phyloP scores from a whole-genome alignment of 139 green algal species.

The Chlorella sp. region DNA sequence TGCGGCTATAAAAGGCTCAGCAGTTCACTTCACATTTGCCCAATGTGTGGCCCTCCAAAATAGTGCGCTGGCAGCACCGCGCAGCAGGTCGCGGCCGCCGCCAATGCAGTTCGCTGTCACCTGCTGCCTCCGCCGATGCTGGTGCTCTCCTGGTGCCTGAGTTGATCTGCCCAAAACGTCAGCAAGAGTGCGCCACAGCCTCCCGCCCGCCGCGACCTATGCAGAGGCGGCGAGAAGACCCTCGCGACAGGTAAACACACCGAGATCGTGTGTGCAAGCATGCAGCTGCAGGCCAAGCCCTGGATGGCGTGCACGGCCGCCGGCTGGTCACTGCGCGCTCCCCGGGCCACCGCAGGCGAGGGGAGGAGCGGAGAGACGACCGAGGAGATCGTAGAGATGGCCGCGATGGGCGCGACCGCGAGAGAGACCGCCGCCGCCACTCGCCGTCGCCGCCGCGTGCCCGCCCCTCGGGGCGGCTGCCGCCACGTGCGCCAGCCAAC shows the following conservation, averaged over 20 bases:
- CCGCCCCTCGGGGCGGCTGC: slow-evolving; percentile 9
- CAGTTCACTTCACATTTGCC: no score
- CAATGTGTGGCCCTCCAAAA: no score
- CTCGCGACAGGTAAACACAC: neutral
- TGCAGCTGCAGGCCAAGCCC: neutral
- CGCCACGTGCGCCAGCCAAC: slow-evolving; percentile 21
- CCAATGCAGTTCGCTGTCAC: no score
- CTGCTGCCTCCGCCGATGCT: no score
- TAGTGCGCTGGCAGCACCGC: no score
- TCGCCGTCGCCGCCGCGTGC: neutral
- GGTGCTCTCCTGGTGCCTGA: no score
- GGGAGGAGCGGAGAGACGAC: neutral
- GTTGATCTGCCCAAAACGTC: no score
- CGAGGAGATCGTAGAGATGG: neutral
- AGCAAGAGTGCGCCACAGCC: neutral
- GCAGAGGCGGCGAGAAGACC: neutral
- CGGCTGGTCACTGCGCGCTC: neutral
- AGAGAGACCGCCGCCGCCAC: neutral
- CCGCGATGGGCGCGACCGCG: neutral
- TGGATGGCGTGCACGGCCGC: neutral
- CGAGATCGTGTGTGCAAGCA: neutral
- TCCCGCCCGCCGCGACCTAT: neutral
- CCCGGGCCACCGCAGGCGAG: neutral
- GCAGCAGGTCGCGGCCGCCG: no score
- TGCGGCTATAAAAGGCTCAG: no score